Conservation (phyloP, 306 rosid genomes). For the Acmispon strigosus region DNA sequence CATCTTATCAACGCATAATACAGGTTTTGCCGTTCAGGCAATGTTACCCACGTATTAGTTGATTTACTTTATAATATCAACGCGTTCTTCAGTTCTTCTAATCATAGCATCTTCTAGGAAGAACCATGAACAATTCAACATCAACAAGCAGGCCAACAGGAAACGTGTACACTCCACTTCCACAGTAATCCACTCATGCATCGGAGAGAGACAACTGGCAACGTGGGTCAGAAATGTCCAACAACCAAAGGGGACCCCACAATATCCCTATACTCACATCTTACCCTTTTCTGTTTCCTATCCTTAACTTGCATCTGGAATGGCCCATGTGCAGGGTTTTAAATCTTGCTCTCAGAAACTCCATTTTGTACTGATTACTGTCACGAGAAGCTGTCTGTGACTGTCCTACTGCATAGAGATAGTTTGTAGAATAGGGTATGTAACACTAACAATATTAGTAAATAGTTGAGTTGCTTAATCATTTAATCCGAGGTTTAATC, state of each 20-base stretch:
- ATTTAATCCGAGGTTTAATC: too few relatives aligned
- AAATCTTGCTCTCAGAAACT: neutral
- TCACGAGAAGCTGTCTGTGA: neutral
- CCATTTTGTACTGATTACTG: neutral
- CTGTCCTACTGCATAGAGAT: neutral
- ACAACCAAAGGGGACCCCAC: neutral
- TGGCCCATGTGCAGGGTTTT: constrained; percentile 20
- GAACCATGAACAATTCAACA: neutral
- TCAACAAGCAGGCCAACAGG: neutral
- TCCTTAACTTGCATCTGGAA: constrained; percentile 8
- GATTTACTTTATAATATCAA: neutral
- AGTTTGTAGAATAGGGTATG: neutral
- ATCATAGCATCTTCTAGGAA: constrained; percentile 4
- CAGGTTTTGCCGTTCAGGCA: constrained; percentile 28
- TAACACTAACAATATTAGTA: too few relatives aligned
- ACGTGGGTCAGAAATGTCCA: neutral
- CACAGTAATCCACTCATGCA: neutral
- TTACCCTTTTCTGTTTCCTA: neutral
- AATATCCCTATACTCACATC: neutral
- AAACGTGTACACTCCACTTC: constrained; percentile 14
- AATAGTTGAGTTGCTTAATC: too few relatives aligned
- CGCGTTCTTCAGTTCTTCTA: neutral
- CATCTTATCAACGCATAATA: neutral
- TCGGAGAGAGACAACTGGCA: neutral
- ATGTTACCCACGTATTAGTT: too few relatives aligned